Evolutionary conservation across 306 rosid species (phyloP), one percentile per base, ranked within the genome.

Genomic region (Malus domestica): DNA sequence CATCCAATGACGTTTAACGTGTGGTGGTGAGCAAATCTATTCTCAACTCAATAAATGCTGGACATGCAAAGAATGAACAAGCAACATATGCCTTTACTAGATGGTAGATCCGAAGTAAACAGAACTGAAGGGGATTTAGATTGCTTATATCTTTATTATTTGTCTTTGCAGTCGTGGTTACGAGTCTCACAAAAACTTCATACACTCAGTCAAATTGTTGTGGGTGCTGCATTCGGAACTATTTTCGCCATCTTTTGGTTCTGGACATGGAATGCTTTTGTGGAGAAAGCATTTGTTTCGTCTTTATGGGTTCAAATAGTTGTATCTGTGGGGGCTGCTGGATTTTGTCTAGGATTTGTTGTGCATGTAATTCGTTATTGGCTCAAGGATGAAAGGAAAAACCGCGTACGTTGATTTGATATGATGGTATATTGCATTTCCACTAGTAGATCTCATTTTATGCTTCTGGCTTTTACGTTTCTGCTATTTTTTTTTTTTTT

Each of bases 141-240:
- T 13, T 73, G n/a, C 82, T 84, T 46, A 86, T 57, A 10, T 69
- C 45, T 23, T 71, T 75, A 16, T 45, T 8, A 42, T 69, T 55
- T 54, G 33, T 81, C 64, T 77, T 76, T 80, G 70, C 90, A 95
- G 98, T 72, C 97, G 14, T 95, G 96, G 93, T 80, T 95, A 62
- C 86, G 97, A 75, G 91, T 95, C 62, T 90, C 93, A 0, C 96
- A 89, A 42, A 89, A 71, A 44, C 90, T 86, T 76, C 98, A 95
- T 80, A 89, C 98, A 2, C 57, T 67, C 32, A 85, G 85, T 86
- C 99, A 95, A 82, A 96, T 95, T 81, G 73, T 80, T 19, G 96
- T 88, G 25, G 99, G 99, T 64, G 97, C 92, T 67, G 59, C 76
- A 25, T 32, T 90, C 6, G 99, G 99, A 18, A 82, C 87, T 66